phyloP scores from a whole-genome alignment of 1,284 basidiomycete species.

The Athelia sp. region DNA sequence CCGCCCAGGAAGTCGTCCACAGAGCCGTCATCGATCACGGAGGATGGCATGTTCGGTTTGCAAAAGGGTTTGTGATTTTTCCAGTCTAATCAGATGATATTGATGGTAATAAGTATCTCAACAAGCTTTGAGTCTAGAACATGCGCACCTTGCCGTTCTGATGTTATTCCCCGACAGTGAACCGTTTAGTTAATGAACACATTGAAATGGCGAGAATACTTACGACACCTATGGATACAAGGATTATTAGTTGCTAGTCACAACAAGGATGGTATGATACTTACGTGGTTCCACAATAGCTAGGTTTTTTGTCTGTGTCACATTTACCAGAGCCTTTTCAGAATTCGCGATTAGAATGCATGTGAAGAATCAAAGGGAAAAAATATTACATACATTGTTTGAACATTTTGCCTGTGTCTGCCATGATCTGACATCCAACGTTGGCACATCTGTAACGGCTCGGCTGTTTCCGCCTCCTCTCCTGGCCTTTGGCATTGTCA shows the following conservation, averaged over 20 bases:
- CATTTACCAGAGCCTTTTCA: constrained; percentile 25
- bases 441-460: constrained; percentile 27
- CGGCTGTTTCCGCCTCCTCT: constrained; percentile 21
- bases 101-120: too few species aligned
- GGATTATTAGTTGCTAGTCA: not conserved
- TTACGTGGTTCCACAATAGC: constrained; percentile 27
- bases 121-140: too few species aligned
- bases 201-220: constrained; percentile 3
- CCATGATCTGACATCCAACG: constrained; percentile 21
- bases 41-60: constrained; percentile 23
- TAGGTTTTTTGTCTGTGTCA: constrained; percentile 28
- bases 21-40: constrained; percentile 16
- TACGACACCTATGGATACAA: constrained; percentile 14
- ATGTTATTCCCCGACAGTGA: too few species aligned
- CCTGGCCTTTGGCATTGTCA: constrained; percentile 13
- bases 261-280: not conserved
- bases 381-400: constrained; percentile 16
- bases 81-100: too few species aligned
- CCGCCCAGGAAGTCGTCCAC: constrained; percentile 1
- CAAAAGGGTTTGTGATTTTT: constrained; percentile 24
- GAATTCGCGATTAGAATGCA: not conserved
- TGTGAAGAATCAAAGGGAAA: not conserved
- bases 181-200: too few species aligned
- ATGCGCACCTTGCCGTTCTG: too few species aligned
- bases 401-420: constrained; percentile 22